A percentile compares a stretch with the other conserved stretches of the same genome.
Conservation (phyloP, 768 basidiomycete genomes). For the Mycena leptocephala region DNA sequence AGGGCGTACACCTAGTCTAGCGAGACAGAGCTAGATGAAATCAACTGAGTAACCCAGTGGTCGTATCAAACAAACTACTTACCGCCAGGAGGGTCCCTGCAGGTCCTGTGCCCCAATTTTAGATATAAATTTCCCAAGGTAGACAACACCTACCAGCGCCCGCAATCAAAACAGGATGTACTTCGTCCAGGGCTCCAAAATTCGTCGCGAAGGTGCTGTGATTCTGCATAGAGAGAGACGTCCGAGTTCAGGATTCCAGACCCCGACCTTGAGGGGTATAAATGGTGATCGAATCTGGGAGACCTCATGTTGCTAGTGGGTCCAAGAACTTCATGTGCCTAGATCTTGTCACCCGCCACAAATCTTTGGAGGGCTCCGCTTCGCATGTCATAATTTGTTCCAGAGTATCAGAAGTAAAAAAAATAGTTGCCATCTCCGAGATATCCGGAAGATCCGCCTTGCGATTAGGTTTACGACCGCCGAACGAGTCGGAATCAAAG, state of each 20-base stretch:
- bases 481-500: too few species aligned
- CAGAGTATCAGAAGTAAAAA: too few species aligned
- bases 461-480: too few species aligned
- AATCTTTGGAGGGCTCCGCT: too few species aligned
- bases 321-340: too few species aligned
- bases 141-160: neutral
- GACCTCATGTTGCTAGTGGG: too few species aligned
- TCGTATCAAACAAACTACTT: neutral
- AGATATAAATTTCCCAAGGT: neutral
- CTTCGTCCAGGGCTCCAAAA: slow-evolving; percentile 1
- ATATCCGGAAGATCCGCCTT: too few species aligned
- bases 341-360: too few species aligned
- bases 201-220: neutral
- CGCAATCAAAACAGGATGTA: slow-evolving; percentile 18
- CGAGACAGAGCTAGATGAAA: slow-evolving; percentile 16
- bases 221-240: neutral
- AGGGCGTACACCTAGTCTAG: slow-evolving; percentile 2
- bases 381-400: too few species aligned
- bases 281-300: too few species aligned
- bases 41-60: neutral
- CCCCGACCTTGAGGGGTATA: too few species aligned
- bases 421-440: too few species aligned
- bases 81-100: slow-evolving; percentile 19
- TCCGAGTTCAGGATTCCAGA: neutral
- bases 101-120: neutral